Evolutionary conservation across 225 moss, liverwort and hornwort species (phyloP), one percentile per base, ranked within the genome.

Genomic region (Sphagnum tenellum): DNA sequence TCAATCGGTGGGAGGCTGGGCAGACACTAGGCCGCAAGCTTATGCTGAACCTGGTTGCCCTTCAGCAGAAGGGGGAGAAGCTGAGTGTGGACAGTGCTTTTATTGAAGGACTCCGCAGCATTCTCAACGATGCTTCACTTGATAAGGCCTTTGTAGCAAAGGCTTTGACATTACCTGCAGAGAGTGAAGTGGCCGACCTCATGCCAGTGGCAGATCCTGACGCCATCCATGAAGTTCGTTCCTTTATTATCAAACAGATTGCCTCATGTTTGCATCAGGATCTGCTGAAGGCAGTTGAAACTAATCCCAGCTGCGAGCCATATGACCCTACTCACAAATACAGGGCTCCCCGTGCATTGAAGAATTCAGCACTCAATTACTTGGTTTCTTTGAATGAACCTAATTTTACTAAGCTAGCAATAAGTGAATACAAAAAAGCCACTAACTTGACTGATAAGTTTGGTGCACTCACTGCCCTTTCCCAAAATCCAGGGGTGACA

Each of bases 361-460:
- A 92, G 67, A 92, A 96, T 66, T 76, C 80, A 10, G 81, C 88
- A 66, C 76, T 90, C 29, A 29, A 64, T 61, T 96, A 88, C 65
- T 78, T 96, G 66, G 77, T 76, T 14, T 76, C 92, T 49, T 61
- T 96, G 76, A 73, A 88, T 73, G 86, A 90, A 67, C 55, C 77
- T 12, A 81, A 86, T 69, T 83, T 72, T 48, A 90, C 77, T 9
- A 73, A 83, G 44, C 74, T 88, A 58, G 85, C 83, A 51, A 59
- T 82, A 47, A 70, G 72, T 9, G 95, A 83, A 72, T 90, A 86
- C 60, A 83, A 81, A 63, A 69, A 73, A 48, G 86, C 92, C 55
- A 70, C 84, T 45, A 96, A 96, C 60, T 89, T 96, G 89, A 89
- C 89, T 1, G 95, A 96, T 50, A 92, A 96, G 77, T 88, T 96